phyloP scores from a whole-genome alignment of 768 basidiomycete species.

The Tylopilus sp. region DNA sequence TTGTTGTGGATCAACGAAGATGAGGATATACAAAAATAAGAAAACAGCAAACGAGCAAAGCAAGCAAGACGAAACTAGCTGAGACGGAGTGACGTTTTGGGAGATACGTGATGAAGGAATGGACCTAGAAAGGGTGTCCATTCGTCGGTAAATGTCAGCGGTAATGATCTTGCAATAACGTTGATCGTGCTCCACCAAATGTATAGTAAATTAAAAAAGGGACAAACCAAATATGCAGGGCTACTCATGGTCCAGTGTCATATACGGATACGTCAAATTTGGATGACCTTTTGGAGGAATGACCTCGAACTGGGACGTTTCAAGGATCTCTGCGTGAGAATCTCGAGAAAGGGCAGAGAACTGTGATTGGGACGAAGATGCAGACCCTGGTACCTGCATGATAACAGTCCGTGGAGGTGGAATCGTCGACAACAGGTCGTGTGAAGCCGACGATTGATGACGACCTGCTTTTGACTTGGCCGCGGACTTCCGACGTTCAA shows the following conservation, averaged over 20 bases:
- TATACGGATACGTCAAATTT: conserved; percentile 57
- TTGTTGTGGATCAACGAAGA: conserved; percentile 8
- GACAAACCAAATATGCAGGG: conserved; percentile 14
- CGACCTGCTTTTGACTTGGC: conserved; percentile 19
- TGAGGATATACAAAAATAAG: conserved; percentile 16
- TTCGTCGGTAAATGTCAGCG: conserved; percentile 8
- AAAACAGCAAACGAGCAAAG: conserved; percentile 18
- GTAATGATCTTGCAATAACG: conserved; percentile 12
- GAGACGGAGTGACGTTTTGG: conserved; percentile 9
- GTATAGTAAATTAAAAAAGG: conserved; percentile 14
- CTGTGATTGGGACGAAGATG: conserved; percentile 29
- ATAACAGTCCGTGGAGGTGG: conserved; percentile 9
- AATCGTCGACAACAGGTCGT: conserved; percentile 24
- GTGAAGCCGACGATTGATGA: conserved; percentile 29
- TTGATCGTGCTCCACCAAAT: conserved; percentile 9
- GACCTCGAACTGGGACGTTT: conserved; percentile 66
- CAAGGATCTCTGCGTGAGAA: conserved; percentile 41
- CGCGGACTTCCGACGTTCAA: conserved; percentile 26
- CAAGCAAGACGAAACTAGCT: conserved; percentile 18
- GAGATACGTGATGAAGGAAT: conserved; percentile 6
- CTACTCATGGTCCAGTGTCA: conserved; percentile 45
- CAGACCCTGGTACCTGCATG: conserved; percentile 18
- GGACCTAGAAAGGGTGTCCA: conserved; percentile 6
- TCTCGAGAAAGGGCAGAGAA: conserved; percentile 22
- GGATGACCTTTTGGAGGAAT: conserved; percentile 47